Conservation (phyloP, 1,284 basidiomycete genomes). For the Singerocomus rubriflavus region DNA sequence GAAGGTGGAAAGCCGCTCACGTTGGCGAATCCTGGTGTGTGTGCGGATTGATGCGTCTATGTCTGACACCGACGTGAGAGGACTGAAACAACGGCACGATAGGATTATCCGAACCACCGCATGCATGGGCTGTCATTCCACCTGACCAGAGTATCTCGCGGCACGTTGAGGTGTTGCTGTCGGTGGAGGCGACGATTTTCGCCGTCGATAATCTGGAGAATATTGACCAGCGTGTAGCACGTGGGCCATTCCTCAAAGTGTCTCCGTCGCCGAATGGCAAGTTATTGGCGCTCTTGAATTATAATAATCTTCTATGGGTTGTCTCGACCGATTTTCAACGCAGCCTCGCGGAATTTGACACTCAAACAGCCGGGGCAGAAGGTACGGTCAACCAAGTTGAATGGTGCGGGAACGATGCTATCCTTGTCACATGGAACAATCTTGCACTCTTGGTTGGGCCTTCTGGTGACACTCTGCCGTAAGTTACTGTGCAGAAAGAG, state of each 20-base stretch:
- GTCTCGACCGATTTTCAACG: conserved; percentile 91
- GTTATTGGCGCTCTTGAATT: conserved; percentile 82
- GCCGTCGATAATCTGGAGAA: conserved; percentile 84
- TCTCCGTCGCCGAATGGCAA: conserved; percentile 92
- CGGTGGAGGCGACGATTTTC: conserved; percentile 74
- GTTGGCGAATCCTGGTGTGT: conserved; percentile 68
- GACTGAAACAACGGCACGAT: conserved; percentile 13
- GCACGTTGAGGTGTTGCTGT: conserved; percentile 83
- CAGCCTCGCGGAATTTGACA: conserved; percentile 85
- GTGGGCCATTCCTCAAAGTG: conserved; percentile 87
- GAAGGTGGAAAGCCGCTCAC: conserved; percentile 66
- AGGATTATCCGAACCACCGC: conserved; percentile 76
- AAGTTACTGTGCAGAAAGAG: conserved; percentile 29
- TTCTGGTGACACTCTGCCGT: conserved; percentile 86
- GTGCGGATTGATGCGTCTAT: conserved; percentile 1
- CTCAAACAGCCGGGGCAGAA: conserved; percentile 49
- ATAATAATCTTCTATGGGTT: conserved; percentile 78
- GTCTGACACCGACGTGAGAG: conserved; percentile 1
- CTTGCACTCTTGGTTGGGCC: conserved; percentile 87
- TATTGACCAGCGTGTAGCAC: conserved; percentile 83
- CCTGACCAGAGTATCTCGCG: conserved; percentile 84
- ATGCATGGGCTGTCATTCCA: conserved; percentile 82
- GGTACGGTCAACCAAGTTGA: conserved; percentile 69
- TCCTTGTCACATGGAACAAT: conserved; percentile 83
- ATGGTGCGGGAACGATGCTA: conserved; percentile 97